Conservation (phyloP, 2,329 filamentous ascomycete genomes). For the Fusarium veterinarium region DNA sequence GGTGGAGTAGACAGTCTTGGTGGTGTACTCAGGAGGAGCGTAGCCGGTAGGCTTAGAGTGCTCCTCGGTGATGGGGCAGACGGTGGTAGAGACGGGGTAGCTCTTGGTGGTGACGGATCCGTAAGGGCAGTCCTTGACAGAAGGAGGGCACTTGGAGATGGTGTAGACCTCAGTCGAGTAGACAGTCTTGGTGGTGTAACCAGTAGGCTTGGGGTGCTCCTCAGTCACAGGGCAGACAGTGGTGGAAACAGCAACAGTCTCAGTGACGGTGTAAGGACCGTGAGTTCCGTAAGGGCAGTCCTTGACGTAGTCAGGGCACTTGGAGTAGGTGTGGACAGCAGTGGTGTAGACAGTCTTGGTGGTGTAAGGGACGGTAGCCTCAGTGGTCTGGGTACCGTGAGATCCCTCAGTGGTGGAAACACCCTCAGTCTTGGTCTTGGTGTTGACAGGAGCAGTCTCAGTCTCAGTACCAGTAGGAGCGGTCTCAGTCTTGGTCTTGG, state of each 20-base stretch:
- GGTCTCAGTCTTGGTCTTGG: background rate
- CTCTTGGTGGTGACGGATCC: conserved; percentile 33
- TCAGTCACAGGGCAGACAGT: conserved; percentile 57
- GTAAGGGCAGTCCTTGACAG: conserved; percentile 49
- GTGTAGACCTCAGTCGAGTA: conserved; percentile 34
- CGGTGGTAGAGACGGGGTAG: conserved; percentile 33
- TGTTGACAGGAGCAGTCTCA: background rate
- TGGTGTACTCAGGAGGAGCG: conserved; percentile 49
- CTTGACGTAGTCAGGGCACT: conserved; percentile 47
- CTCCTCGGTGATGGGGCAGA: conserved; percentile 36
- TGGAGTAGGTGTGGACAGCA: conserved; percentile 43
- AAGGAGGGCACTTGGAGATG: conserved; percentile 27
- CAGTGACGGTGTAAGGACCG: conserved; percentile 44
- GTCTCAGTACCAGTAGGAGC: background rate
- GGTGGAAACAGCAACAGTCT: conserved; percentile 52
- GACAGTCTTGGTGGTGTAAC: conserved; percentile 45
- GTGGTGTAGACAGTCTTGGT: conserved; percentile 50
- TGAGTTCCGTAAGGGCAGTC: conserved; percentile 45
- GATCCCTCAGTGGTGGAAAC: conserved; percentile 5
- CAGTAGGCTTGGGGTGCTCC: conserved; percentile 35
- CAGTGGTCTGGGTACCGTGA: conserved; percentile 14
- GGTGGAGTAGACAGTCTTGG: conserved; percentile 46
- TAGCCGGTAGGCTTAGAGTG: conserved; percentile 31
- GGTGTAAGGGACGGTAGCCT: conserved; percentile 38
- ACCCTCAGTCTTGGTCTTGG: background rate